Percentiles rank a stretch among this genome's conserved stretches.
Conservation (phyloP, 2,329 filamentous ascomycete genomes). For the Fusarium chuoi region DNA sequence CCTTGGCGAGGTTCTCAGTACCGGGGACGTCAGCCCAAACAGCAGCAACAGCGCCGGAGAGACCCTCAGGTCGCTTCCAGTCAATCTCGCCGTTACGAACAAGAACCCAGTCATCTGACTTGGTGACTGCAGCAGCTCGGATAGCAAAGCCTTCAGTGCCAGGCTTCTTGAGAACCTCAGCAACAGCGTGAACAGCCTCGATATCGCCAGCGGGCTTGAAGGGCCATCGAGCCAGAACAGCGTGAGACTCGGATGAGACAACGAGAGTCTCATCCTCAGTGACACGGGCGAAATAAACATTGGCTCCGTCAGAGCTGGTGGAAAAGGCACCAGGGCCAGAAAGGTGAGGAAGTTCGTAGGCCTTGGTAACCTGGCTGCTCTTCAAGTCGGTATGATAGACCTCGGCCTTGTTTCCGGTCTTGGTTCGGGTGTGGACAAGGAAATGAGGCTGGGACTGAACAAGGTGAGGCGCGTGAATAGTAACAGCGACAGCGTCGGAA, state of each 20-base stretch:
- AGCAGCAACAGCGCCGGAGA: conserved; percentile 83
- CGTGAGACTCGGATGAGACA: conserved; percentile 80
- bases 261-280: conserved; percentile 79
- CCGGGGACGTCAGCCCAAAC: conserved; percentile 82
- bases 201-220: conserved; percentile 58
- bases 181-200: conserved; percentile 73
- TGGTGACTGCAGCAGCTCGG: conserved; percentile 76
- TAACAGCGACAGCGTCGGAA: conserved; percentile 60
- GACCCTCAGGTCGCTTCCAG: conserved; percentile 85
- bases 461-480: conserved; percentile 79
- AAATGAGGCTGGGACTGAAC: conserved; percentile 82
- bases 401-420: conserved; percentile 79
- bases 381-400: conserved; percentile 85
- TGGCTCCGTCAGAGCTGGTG: conserved; percentile 78
- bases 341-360: conserved; percentile 80
- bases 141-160: conserved; percentile 76
- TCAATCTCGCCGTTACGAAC: conserved; percentile 82
- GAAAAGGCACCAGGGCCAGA: conserved; percentile 80
- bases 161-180: conserved; percentile 82
- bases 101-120: conserved; percentile 80
- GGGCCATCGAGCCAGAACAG: conserved; percentile 79
- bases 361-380: conserved; percentile 75
- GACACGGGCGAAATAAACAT: conserved; percentile 89
- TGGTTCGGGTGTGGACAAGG: conserved; percentile 81
- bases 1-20: conserved; percentile 78